phyloP scores from a whole-genome alignment of 108 stramenopile genomes.

The Cafeteria roenbergensis region DNA sequence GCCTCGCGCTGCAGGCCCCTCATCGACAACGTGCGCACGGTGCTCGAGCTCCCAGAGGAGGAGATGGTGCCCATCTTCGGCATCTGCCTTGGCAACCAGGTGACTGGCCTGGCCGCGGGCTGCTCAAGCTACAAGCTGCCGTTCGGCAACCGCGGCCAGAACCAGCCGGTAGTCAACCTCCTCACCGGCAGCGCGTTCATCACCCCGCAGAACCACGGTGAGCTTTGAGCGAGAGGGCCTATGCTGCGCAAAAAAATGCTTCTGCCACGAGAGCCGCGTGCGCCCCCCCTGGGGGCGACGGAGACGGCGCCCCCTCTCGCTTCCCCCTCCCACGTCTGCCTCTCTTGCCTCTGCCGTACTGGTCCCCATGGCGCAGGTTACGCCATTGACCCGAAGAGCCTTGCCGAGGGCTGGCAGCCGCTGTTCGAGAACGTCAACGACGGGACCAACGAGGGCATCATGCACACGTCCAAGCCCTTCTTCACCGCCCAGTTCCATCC shows the following conservation, averaged over 20 bases:
- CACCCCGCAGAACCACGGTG: constrained; percentile 98
- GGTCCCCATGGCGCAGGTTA: too few relatives aligned
- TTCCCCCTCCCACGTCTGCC: neutral
- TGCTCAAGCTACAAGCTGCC: constrained; percentile 73
- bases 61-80: constrained; percentile 87
- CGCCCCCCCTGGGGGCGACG: too few relatives aligned
- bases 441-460: constrained; percentile 88
- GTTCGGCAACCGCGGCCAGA: constrained; percentile 93
- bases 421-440: constrained; percentile 95
- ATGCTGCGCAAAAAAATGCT: too few relatives aligned
- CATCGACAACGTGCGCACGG: constrained; percentile 35
- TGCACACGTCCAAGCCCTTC: constrained; percentile 77
- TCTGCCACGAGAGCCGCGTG: too few relatives aligned
- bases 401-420: constrained; percentile 66
- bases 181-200: constrained; percentile 88
- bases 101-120: constrained; percentile 81
- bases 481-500: constrained; percentile 98
- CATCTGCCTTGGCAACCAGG: constrained; percentile 95
- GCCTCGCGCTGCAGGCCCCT: too few relatives aligned
- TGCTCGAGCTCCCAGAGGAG: constrained; percentile 53
- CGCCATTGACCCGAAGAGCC: constrained; percentile 66
- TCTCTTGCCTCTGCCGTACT: too few relatives aligned
- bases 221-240: too few relatives aligned
- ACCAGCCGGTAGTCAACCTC: constrained; percentile 87
- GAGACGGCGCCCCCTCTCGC: too few relatives aligned